Conservation (phyloP, 805 yeast species). For the Teunomyces pallodes region DNA sequence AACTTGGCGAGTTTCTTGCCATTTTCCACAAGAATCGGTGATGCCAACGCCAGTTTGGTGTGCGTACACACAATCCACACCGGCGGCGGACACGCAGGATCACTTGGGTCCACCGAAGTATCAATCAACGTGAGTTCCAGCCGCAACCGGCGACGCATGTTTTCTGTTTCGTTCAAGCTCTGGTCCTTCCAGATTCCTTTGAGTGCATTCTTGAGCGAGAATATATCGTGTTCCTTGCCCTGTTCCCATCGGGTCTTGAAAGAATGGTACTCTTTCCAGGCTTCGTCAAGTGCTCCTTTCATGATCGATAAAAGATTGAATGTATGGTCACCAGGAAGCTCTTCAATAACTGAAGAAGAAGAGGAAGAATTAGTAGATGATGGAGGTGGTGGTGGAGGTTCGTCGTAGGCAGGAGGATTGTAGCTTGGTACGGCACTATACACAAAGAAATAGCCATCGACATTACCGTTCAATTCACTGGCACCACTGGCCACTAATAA, state of each 20-base stretch:
- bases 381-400: conserved; percentile 9
- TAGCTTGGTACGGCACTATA: conserved; percentile 67
- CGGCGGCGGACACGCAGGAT: conserved; percentile 54
- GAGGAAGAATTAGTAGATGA: too few species aligned
- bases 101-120: conserved; percentile 32
- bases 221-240: conserved; percentile 68
- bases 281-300: conserved; percentile 60
- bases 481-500: conserved; percentile 76
- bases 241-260: conserved; percentile 57
- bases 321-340: conserved; percentile 19
- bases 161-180: conserved; percentile 21
- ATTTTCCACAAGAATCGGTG: conserved; percentile 56
- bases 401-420: conserved; percentile 59
- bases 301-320: conserved; percentile 45
- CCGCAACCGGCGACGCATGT: conserved; percentile 25
- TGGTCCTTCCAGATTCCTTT: conserved; percentile 55
- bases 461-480: conserved; percentile 68
- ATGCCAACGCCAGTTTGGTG: conserved; percentile 50
- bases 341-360: not conserved
- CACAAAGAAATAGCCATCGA: conserved; percentile 71
- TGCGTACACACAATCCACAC: conserved; percentile 68
- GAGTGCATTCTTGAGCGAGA: conserved; percentile 55
- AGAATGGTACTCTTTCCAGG: conserved; percentile 66
- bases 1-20: conserved; percentile 56
- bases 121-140: conserved; percentile 26